Conservation (phyloP, 1,284 basidiomycete genomes). For the Veloboletus limbatus region DNA sequence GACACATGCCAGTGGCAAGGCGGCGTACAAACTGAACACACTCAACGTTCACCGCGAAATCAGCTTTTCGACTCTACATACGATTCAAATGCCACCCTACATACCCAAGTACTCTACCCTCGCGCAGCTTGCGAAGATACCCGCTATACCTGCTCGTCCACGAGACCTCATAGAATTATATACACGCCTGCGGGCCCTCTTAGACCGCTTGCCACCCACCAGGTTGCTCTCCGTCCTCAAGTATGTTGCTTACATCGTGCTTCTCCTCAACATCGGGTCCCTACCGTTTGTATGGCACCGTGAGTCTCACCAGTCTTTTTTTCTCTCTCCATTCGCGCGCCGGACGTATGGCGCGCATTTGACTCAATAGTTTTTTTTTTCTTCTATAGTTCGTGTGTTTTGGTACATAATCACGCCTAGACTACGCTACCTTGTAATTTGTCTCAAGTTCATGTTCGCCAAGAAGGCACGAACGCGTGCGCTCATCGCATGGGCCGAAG, state of each 20-base stretch:
- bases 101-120: conserved; percentile 3
- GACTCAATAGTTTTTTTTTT: neutral
- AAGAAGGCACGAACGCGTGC: conserved; percentile 37
- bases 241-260: conserved; percentile 36
- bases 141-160: neutral
- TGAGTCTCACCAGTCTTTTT: conserved; percentile 46
- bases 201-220: conserved; percentile 3
- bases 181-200: conserved; percentile 10
- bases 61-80: no score
- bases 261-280: conserved; percentile 55
- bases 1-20: no score
- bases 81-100: conserved; percentile 13
- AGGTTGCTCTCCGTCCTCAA: conserved; percentile 29
- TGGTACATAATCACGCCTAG: conserved; percentile 43
- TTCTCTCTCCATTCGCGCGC: no score
- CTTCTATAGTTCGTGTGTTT: conserved; percentile 59
- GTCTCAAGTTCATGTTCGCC: conserved; percentile 43
- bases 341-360: no score
- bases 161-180: conserved; percentile 1
- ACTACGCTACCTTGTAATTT: conserved; percentile 37
- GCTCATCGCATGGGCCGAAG: conserved; percentile 43
- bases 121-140: conserved; percentile 17
- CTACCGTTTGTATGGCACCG: conserved; percentile 67
- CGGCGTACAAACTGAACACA: no score
- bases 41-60: no score